Evolutionary conservation across 805 yeast genomes (phyloP).

Genomic region (Schizosaccharomyces cryophilus): DNA sequence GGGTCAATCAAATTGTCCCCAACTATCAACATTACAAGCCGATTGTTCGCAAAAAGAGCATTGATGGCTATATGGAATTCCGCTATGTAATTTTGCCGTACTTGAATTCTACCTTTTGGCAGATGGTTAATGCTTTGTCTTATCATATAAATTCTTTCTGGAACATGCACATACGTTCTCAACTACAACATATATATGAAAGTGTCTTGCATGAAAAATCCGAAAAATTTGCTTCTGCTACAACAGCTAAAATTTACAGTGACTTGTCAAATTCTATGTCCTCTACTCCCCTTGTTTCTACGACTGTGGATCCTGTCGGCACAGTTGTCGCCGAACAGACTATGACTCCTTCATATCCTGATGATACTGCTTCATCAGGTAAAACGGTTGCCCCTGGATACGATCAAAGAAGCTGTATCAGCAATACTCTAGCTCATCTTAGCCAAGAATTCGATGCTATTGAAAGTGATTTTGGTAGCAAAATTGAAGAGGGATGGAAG

Average conservation of each 20-base stretch:
- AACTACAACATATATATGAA: neutral
- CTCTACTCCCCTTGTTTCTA: neutral
- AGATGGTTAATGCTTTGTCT: neutral
- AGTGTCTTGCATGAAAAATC: neutral
- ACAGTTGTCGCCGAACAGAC: no score
- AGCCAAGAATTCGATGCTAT: neutral
- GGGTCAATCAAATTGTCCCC: neutral
- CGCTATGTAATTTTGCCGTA: neutral
- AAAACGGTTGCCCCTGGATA: no score
- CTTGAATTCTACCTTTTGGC: neutral
- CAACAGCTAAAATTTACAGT: neutral
- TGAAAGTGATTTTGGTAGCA: neutral
- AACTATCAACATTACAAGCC: neutral
- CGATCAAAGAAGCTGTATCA: no score
- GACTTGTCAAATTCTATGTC: neutral
- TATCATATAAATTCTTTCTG: neutral
- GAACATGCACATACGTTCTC: neutral
- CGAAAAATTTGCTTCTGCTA: neutral
- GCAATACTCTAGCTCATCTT: neutral
- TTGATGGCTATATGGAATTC: neutral
- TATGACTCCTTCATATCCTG: no score
- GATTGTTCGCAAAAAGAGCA: neutral
- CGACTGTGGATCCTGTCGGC: neutral
- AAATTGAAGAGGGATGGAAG: neutral
- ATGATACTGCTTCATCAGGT: no score